phyloP scores from a whole-genome alignment of 805 yeast genomes.

The Maudiozyma turicensis region DNA sequence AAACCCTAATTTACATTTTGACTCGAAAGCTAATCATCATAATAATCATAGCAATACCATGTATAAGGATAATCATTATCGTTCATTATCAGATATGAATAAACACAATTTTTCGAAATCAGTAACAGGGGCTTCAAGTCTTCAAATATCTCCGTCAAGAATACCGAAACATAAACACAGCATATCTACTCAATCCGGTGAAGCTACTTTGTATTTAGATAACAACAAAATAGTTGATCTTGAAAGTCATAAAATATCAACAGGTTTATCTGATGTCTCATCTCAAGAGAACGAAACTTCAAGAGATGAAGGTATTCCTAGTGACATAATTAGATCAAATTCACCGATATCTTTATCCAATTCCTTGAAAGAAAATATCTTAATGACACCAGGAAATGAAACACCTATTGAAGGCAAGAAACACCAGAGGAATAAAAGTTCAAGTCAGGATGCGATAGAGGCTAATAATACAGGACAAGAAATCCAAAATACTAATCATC shows the following conservation, averaged over 20 bases:
- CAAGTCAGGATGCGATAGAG: background rate
- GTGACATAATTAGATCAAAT: background rate
- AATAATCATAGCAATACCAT: background rate
- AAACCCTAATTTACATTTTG: slow-evolving; percentile 11
- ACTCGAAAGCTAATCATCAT: background rate
- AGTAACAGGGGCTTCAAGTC: background rate
- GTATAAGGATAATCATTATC: slow-evolving; percentile 1
- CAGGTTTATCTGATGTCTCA: background rate
- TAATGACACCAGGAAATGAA: background rate
- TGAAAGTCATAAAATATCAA: background rate
- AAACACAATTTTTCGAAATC: background rate
- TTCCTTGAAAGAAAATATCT: background rate
- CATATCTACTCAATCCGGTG: slow-evolving; percentile 2
- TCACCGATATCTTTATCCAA: background rate
- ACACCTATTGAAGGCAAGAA: background rate
- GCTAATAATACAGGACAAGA: background rate
- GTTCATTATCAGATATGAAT: slow-evolving; percentile 4
- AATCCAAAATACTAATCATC: background rate
- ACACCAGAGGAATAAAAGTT: background rate
- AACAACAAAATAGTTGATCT: slow-evolving; percentile 3
- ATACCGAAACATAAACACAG: slow-evolving; percentile 1
- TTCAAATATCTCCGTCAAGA: background rate
- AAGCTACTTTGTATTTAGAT: slow-evolving; percentile 1
- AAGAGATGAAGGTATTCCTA: background rate
- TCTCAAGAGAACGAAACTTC: background rate